Evolutionary conservation across 768 basidiomycete species (phyloP), one percentile per base, ranked within the genome.

Genomic region (Baorangia bicolor): DNA sequence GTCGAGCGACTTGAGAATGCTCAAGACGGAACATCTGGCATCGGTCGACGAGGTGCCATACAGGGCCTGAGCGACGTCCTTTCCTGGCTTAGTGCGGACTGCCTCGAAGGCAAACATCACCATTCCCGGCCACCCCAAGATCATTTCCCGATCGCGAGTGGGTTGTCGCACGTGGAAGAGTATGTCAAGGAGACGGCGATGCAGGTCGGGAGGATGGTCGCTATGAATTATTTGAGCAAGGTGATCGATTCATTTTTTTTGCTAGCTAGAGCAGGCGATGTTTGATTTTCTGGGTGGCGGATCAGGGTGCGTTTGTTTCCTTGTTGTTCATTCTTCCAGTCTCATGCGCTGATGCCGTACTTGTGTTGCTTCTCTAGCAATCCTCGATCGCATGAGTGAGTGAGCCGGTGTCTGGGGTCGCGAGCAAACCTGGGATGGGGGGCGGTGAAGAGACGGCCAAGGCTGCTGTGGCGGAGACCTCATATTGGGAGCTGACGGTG

Each of bases 131-230:
- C 95, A 2, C 95, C 90, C 93, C 7, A 90, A 92, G 72, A 96
- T 99, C 68, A 91, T 98, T 42, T 88, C 16, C 95, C 95, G 0
- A 96, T 99, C 61, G 80, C 98, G 30, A 84, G 84, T 47, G 96
- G 97, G 60, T 76, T 99, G 38, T 87, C 96, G 1, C 95, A 98
- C 67, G 78, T 85, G 7, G 95, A 97, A 62, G 96, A n/a, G n/a
- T n/a, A n/a, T n/a, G n/a, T n/a, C n/a, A n/a, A n/a, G n/a, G n/a
- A n/a, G n/a, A n/a, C n/a, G n/a, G n/a, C n/a, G 5, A 97, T 98
- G 94, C 86, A 92, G 33, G 95, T 95, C n/a, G 95, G 95, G 55
- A 81, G 96, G 59, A 98, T 98, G 94, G 88, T 98, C 61, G 90
- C 98, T 59, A 88, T 85, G 56, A 97, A 94, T 70, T 98, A 98